Evolutionary conservation across 2,329 filamentous ascomycete genomes (phyloP).

Genomic region (Pyrenophora graminea): DNA sequence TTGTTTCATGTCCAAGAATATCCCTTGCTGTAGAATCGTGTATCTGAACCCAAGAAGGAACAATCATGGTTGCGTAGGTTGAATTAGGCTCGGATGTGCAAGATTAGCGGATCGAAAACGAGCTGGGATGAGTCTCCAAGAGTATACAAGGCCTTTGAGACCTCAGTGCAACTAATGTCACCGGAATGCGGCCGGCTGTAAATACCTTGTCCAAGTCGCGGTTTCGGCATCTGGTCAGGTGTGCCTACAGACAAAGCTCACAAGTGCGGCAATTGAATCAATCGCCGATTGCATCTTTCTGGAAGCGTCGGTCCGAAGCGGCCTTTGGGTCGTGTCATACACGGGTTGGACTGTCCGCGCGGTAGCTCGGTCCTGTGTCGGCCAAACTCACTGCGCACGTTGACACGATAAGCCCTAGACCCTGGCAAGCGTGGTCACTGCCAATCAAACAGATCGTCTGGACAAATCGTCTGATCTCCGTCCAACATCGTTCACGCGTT

Average conservation of each 20-base stretch:
- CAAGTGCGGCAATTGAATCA: neutral
- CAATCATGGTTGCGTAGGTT: neutral
- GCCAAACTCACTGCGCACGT: neutral
- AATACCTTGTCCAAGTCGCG: neutral
- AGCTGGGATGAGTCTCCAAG: neutral
- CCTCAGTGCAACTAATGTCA: neutral
- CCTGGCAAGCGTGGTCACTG: neutral
- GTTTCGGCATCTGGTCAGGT: neutral
- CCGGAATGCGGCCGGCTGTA: neutral
- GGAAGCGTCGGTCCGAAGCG: neutral
- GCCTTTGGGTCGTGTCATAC: neutral
- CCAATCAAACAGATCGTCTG: neutral
- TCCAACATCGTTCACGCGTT: neutral
- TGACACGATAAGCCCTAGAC: neutral
- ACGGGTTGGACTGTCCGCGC: neutral
- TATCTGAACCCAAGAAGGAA: slow-evolving; percentile 8
- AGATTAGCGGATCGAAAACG: neutral
- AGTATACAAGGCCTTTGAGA: neutral
- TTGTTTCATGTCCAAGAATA: slow-evolving; percentile 11
- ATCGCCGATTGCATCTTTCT: neutral
- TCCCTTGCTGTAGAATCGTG: slow-evolving; percentile 12
- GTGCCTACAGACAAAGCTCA: neutral
- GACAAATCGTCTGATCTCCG: neutral
- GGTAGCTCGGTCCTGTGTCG: slow-evolving; percentile 4
- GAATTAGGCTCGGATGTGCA: neutral